These are phyloP conservation scores for Syzygium syzygioides DNA, from an alignment of 441 rosid genomes.

Conservation along the genomic window DNA sequence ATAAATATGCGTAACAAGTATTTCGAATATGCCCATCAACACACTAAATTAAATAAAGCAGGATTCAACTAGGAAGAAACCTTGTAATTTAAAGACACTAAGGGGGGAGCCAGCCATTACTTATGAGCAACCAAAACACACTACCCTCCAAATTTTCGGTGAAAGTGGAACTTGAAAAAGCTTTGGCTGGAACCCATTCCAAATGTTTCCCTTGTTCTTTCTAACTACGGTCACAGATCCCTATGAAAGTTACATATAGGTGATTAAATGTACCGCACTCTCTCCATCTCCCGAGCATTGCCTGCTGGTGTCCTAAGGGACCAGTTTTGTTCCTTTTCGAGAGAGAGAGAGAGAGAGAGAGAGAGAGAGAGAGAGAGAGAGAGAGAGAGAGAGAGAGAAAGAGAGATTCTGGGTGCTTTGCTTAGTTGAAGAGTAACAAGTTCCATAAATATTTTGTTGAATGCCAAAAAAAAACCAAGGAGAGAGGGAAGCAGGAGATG, in stretches of 20 bases:
- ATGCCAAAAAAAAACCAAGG: not conserved
- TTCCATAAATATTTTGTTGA: not conserved
- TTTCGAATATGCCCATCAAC: not conserved
- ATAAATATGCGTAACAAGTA: not conserved
- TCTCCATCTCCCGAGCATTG: not conserved
- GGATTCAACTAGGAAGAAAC: not conserved
- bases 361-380: not conserved
- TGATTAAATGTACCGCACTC: not conserved
- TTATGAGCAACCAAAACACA: not conserved
- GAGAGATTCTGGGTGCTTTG: not conserved
- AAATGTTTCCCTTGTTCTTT: not conserved
- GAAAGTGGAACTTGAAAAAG: not conserved
- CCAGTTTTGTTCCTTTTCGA: not conserved
- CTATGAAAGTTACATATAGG: not conserved
- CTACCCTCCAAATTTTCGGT: not conserved
- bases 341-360: not conserved
- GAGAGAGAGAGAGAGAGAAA: not conserved
- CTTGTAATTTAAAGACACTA: not conserved
- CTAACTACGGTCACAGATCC: not conserved
- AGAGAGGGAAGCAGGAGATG: not conserved
- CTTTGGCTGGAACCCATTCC: not conserved
- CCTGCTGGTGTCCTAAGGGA: not conserved
- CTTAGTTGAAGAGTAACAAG: not conserved
- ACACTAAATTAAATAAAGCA: not conserved
- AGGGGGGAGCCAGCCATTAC: not conserved